Conservation (phyloP, 805 yeast species). For the Candida arabinofermentans region DNA sequence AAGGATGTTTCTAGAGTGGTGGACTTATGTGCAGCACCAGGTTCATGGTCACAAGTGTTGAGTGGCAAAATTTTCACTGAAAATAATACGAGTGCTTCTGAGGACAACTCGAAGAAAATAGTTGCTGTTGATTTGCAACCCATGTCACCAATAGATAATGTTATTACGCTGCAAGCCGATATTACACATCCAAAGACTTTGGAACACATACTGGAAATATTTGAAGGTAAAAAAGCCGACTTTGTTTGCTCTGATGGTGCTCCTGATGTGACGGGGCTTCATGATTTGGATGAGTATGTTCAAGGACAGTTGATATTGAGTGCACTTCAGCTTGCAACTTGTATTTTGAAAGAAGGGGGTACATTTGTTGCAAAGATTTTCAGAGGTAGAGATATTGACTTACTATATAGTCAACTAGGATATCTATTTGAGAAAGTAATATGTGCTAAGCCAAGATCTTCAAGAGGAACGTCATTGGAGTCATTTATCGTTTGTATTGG, state of each 20-base stretch:
- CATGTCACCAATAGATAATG: constrained; percentile 93
- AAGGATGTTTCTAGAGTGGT: constrained; percentile 78
- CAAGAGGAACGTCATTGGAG: constrained; percentile 91
- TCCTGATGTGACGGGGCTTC: constrained; percentile 97
- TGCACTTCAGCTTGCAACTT: constrained; percentile 88
- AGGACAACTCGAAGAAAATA: constrained; percentile 40
- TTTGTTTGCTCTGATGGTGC: constrained; percentile 98
- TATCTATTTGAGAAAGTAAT: constrained; percentile 79
- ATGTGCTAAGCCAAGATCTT: constrained; percentile 95
- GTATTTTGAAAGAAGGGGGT: constrained; percentile 86
- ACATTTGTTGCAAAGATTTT: constrained; percentile 94
- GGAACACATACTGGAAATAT: constrained; percentile 65
- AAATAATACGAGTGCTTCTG: constrained; percentile 22
- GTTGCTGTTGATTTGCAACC: constrained; percentile 97
- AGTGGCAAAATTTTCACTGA: constrained; percentile 56
- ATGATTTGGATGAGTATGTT: constrained; percentile 93
- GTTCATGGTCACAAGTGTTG: constrained; percentile 96
- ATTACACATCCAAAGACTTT: constrained; percentile 94
- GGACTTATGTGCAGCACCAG: constrained; percentile 97
- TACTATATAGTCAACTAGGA: constrained; percentile 89
- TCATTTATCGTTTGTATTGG: constrained; percentile 91
- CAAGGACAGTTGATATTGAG: constrained; percentile 92
- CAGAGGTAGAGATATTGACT: constrained; percentile 92
- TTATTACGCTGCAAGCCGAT: constrained; percentile 89
- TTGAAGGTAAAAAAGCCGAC: constrained; percentile 92